Evolutionary conservation across 345 rosid species (phyloP).

Genomic region (Mercurialis annua): DNA sequence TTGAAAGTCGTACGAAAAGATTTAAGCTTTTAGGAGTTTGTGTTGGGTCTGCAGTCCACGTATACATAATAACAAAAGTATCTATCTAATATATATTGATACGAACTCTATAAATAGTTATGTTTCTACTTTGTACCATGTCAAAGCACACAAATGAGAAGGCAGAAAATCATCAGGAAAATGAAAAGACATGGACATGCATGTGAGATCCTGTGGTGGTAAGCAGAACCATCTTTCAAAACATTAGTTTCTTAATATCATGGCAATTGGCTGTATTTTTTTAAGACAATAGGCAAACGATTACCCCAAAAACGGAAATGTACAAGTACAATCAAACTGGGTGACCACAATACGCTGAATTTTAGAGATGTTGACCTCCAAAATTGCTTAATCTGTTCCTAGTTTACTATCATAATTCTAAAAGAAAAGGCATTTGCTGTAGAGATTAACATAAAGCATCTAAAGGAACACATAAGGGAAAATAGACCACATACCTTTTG

Average conservation of each 20-base stretch:
- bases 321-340: not conserved
- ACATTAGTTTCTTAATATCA: not conserved
- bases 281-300: not conserved
- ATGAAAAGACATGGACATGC: not conserved
- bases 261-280: not conserved
- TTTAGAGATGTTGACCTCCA: not conserved
- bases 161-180: not conserved
- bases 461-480: not conserved
- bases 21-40: too few relatives aligned
- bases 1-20: too few relatives aligned
- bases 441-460: not conserved
- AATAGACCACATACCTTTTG: conserved; percentile 56
- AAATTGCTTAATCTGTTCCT: not conserved
- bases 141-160: not conserved
- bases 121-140: not conserved
- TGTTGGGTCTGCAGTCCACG: too few relatives aligned
- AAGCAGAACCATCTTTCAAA: not conserved
- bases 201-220: not conserved
- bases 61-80: too few relatives aligned
- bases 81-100: too few relatives aligned
- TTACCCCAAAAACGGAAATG: not conserved
- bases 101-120: too few relatives aligned
- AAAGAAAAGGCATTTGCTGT: not conserved
- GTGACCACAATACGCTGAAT: not conserved
- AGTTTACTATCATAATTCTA: not conserved